Percentiles rank a stretch among this genome's conserved stretches.
phyloP scores from a whole-genome alignment of 1,139 yeast genomes.

The Suhomyces wounanorum region DNA sequence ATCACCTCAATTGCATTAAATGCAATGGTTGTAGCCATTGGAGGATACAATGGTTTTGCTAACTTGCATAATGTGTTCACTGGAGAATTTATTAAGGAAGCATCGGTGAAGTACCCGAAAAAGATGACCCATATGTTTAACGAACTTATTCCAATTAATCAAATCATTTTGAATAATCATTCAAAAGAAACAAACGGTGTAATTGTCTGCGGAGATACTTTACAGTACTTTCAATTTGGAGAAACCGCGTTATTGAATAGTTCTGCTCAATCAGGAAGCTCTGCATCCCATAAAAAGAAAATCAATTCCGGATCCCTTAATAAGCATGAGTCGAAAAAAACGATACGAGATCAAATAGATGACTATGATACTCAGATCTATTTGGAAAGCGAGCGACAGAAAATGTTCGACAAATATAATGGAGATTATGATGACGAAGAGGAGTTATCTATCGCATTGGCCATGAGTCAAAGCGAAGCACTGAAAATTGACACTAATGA shows the following conservation, averaged over 20 bases:
- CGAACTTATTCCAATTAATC: slow-evolving; percentile 41
- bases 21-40: slow-evolving; percentile 54
- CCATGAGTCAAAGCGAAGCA: slow-evolving; percentile 46
- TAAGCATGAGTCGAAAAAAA: slow-evolving; percentile 24
- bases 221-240: slow-evolving; percentile 69
- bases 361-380: slow-evolving; percentile 33
- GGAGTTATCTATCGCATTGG: slow-evolving; percentile 54
- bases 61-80: slow-evolving; percentile 64
- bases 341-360: slow-evolving; percentile 38
- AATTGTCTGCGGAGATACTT: slow-evolving; percentile 53
- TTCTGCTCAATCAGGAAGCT: slow-evolving; percentile 10
- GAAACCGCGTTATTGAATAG: slow-evolving; percentile 16
- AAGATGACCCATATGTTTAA: slow-evolving; percentile 26
- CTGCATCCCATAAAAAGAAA: slow-evolving; percentile 19
- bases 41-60: slow-evolving; percentile 65
- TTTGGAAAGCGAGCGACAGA: slow-evolving; percentile 19
- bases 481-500: slow-evolving; percentile 17
- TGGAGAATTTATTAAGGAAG: slow-evolving; percentile 55
- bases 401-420: slow-evolving; percentile 47
- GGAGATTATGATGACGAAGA: slow-evolving; percentile 43
- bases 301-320: slow-evolving; percentile 20
- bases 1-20: slow-evolving; percentile 37
- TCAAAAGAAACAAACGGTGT: slow-evolving; percentile 52
- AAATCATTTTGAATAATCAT: slow-evolving; percentile 46
- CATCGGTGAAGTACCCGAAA: slow-evolving; percentile 49